Evolutionary conservation across 306 rosid species (phyloP), one percentile per base, ranked within the genome.

Genomic region (Castanopsis chinensis): DNA sequence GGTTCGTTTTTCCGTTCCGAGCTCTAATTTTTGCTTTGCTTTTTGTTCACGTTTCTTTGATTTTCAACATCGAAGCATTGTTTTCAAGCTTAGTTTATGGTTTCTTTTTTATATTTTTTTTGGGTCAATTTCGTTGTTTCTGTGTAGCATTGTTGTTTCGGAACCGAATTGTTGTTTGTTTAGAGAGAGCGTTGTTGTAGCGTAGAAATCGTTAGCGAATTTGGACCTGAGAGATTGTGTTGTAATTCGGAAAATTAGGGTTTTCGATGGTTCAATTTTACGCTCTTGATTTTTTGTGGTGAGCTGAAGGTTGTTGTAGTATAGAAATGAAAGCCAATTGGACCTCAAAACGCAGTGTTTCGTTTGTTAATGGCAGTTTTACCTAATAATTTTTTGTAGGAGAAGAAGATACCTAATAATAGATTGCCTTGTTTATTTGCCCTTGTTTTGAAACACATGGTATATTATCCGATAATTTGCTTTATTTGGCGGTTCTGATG

Each of bases 1-100:
- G 91, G 89, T 90, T 78, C 76, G 79, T 81, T 85, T 74, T 74
- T 69, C 71, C 41, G 43, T 74, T 69, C 71, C 41, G 43, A 68
- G 78, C 85, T 51, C 18, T 76, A 73, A 0, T 12, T 69, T 69
- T 69, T 68, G 64, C 37, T 69, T 56, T 53, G 32, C 53, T 49
- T 78, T 81, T 76, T 49, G 14, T 49, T 49, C 14, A 49, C 43
- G 27, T 33, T 43, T 55, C 49, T 77, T 81, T 76, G 41, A 23
- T 21, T 55, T 72, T 55, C 78, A 71, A 45, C 69, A 8, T 33
- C 30, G 27, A 23, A 57, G 52, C 14, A 78, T 71, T 72, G 78
- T 76, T 20, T 37, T n/a, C 55, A 73, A 41, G 64, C 53, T 11
- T 71, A 20, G 43, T 23, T 49, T 21, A 10, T 72, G 8, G 30